Percentiles rank a stretch among this genome's conserved stretches.
Evolutionary conservation across 1,284 basidiomycete genomes (phyloP).

Genomic region (Waitea zeae): DNA sequence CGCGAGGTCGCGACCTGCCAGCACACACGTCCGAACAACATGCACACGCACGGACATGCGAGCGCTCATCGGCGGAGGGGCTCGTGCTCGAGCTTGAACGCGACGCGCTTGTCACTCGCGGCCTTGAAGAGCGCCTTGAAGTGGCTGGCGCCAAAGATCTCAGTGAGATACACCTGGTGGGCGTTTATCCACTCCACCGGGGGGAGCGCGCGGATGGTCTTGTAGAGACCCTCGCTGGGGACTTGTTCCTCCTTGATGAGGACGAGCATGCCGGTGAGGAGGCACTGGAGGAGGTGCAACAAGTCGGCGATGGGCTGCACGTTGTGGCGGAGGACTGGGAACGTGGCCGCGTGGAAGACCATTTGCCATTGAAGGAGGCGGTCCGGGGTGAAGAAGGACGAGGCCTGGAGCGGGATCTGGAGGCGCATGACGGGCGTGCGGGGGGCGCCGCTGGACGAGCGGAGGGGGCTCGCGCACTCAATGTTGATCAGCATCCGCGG

Average conservation of each 20-base stretch:
- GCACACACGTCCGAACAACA: too few species aligned
- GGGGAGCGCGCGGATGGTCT: slow-evolving; percentile 62
- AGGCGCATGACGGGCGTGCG: slow-evolving; percentile 55
- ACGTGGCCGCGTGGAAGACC: slow-evolving; percentile 72
- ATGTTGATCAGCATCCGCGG: slow-evolving; percentile 58
- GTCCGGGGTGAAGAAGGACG: slow-evolving; percentile 70
- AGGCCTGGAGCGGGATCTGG: slow-evolving; percentile 57
- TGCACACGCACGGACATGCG: slow-evolving; percentile 9
- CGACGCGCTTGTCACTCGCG: slow-evolving; percentile 45
- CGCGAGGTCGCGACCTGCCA: too few species aligned
- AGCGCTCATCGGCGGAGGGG: too few species aligned
- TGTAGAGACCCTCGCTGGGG: slow-evolving; percentile 38
- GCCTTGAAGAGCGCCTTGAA: slow-evolving; percentile 55
- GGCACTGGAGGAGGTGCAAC: slow-evolving; percentile 59
- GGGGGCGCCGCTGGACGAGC: slow-evolving; percentile 52
- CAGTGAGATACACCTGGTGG: slow-evolving; percentile 43
- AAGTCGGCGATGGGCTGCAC: slow-evolving; percentile 63
- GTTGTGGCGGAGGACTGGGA: slow-evolving; percentile 61
- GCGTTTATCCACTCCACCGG: slow-evolving; percentile 55
- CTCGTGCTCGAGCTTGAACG: slow-evolving; percentile 53
- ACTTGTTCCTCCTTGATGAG: slow-evolving; percentile 56
- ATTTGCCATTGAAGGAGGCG: slow-evolving; percentile 73
- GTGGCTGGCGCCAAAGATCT: slow-evolving; percentile 55
- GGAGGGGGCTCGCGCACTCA: slow-evolving; percentile 59
- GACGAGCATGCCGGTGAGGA: slow-evolving; percentile 64